These are phyloP conservation scores for Emydomyces testavorans DNA, from an alignment of 2,329 filamentous ascomycete genomes.

Conservation along the genomic window DNA sequence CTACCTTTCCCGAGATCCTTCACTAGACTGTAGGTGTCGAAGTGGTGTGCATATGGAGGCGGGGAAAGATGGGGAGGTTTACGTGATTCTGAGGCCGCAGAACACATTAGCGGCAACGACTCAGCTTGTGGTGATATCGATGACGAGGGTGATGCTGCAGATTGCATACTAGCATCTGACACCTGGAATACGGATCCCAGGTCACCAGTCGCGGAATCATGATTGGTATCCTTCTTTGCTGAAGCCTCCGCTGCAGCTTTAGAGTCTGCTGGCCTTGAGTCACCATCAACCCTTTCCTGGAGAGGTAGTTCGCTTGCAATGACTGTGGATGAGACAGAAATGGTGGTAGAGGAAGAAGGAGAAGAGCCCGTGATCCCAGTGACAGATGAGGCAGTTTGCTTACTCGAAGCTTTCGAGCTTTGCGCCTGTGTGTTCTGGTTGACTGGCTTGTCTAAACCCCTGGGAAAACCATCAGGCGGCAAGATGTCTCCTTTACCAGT, in stretches of 20 bases:
- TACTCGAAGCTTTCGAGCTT: conserved; percentile 19
- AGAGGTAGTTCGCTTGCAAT: conserved; percentile 12
- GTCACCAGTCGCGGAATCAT: conserved; percentile 8
- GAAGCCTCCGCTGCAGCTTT: conserved; percentile 3
- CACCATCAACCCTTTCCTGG: conserved; percentile 4
- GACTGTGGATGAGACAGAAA: conserved; percentile 6
- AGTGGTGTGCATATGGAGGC: conserved; percentile 69
- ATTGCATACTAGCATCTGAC: conserved; percentile 17
- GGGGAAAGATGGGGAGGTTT: conserved; percentile 52
- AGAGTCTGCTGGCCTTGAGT: conserved; percentile 1
- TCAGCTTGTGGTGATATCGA: conserved; percentile 18
- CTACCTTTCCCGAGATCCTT: conserved; percentile 61
- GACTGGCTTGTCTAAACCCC: conserved; percentile 5
- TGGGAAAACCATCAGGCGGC: background rate
- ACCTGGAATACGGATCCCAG: conserved; percentile 17
- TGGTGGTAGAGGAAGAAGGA: background rate
- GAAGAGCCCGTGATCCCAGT: conserved; percentile 2
- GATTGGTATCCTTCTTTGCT: background rate
- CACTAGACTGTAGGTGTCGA: conserved; percentile 86
- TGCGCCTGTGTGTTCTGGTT: conserved; percentile 19
- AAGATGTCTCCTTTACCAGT: conserved; percentile 8
- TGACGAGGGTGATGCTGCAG: conserved; percentile 25
- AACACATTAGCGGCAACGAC: conserved; percentile 12
- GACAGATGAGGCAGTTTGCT: conserved; percentile 6
- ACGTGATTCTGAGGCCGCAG: conserved; percentile 17